Conservation (phyloP, 202 grass and related monocot genomes). For the Panicum virgatum region DNA sequence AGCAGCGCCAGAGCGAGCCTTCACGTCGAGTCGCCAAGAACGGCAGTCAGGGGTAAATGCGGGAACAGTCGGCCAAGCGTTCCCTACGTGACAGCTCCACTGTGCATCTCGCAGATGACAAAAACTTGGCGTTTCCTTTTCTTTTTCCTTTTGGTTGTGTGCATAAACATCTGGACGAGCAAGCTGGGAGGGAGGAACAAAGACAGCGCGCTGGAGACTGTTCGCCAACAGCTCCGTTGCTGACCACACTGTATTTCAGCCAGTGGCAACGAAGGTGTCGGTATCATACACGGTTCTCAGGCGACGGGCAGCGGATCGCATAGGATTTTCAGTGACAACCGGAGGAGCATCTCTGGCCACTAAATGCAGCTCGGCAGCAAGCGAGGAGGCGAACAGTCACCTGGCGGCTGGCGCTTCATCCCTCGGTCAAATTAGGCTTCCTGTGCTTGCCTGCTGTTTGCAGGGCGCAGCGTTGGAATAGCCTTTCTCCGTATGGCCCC, state of each 20-base stretch:
- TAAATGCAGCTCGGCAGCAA: constrained; percentile 18
- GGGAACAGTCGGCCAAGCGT: background rate
- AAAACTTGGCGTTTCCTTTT: background rate
- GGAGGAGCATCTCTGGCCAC: background rate
- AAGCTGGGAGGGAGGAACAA: background rate
- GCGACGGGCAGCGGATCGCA: background rate
- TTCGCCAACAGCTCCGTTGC: background rate
- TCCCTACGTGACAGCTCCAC: background rate
- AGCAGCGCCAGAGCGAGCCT: background rate
- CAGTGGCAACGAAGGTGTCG: background rate
- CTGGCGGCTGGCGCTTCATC: background rate
- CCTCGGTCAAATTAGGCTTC: background rate
- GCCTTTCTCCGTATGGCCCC: background rate
- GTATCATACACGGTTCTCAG: background rate
- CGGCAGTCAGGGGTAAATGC: constrained; percentile 16
- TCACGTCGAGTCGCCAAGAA: background rate
- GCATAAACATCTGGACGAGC: background rate
- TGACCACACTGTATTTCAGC: background rate
- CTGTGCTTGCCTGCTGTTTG: background rate
- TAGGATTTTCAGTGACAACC: constrained; percentile 5
- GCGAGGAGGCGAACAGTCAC: background rate
- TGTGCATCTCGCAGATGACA: background rate
- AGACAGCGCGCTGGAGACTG: background rate
- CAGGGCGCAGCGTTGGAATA: background rate
- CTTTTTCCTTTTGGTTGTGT: too few species aligned